These are phyloP conservation scores for Aspergillus sp. DNA, from an alignment of 2,329 filamentous ascomycete genomes.

Conservation along the genomic window DNA sequence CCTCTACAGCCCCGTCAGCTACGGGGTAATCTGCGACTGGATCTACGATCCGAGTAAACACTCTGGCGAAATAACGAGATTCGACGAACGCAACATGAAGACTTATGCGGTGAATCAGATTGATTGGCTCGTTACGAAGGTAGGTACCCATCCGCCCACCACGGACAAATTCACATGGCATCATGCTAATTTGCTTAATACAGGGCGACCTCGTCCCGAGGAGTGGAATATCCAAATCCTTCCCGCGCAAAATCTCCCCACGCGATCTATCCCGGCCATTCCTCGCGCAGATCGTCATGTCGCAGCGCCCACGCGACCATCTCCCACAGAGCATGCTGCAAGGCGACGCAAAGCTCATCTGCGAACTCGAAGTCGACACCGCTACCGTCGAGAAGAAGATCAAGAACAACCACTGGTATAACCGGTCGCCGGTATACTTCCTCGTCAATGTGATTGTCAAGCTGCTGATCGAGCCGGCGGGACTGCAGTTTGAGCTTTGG, in stretches of 20 bases:
- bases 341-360: slow-evolving; percentile 7
- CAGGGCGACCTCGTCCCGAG: slow-evolving; percentile 23
- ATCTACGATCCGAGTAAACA: slow-evolving; percentile 31
- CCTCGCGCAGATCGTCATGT: slow-evolving; percentile 11
- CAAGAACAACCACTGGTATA: slow-evolving; percentile 11
- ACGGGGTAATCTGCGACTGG: slow-evolving; percentile 36
- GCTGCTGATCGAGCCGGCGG: slow-evolving; percentile 3
- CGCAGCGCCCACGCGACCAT: background rate
- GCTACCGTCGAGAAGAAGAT: slow-evolving; percentile 4
- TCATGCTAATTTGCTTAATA: too few species aligned
- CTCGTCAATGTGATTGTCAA: slow-evolving; percentile 3
- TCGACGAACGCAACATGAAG: slow-evolving; percentile 33
- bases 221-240: slow-evolving; percentile 25
- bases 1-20: slow-evolving; percentile 36
- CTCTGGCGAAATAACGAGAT: slow-evolving; percentile 24
- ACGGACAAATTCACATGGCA: too few species aligned
- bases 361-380: slow-evolving; percentile 10
- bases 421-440: slow-evolving; percentile 10
- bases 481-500: slow-evolving; percentile 7
- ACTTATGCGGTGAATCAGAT: slow-evolving; percentile 35
- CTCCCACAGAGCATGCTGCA: slow-evolving; percentile 8
- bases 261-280: background rate
- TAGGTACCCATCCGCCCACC: slow-evolving; percentile 9
- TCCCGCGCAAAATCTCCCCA: slow-evolving; percentile 24
- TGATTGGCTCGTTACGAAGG: slow-evolving; percentile 38